Evolutionary conservation across 768 basidiomycete genomes (phyloP).

Genomic region (Tulasnella sp.): DNA sequence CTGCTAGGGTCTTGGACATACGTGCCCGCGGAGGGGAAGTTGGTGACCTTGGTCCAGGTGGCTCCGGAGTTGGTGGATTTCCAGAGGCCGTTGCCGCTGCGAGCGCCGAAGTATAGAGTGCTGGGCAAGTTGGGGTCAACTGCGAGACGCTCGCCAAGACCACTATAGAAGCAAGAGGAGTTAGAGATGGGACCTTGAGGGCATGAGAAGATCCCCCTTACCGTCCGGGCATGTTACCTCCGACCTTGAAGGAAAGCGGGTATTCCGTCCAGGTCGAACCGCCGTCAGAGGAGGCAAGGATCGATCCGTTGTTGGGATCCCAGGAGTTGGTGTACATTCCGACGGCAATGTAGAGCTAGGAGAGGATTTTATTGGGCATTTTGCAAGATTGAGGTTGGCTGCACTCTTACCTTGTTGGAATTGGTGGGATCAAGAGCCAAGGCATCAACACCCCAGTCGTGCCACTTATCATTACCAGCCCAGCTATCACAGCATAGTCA

Average conservation of each 20-base stretch:
- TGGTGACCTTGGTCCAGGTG: constrained; percentile 47
- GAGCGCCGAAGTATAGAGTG: constrained; percentile 52
- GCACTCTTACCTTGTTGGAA: constrained; percentile 41
- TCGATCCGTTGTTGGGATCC: constrained; percentile 52
- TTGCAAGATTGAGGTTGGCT: constrained; percentile 21
- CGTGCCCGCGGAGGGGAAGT: constrained; percentile 46
- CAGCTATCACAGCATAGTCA: neutral
- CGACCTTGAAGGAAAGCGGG: constrained; percentile 49
- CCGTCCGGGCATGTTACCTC: constrained; percentile 59
- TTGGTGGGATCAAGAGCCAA: constrained; percentile 52
- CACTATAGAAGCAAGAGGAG: neutral
- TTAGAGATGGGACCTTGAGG: constrained; percentile 19
- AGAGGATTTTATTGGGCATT: constrained; percentile 23
- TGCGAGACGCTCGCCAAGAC: constrained; percentile 37
- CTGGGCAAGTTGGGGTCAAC: constrained; percentile 53
- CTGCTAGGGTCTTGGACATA: constrained; percentile 34
- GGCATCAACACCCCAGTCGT: constrained; percentile 48
- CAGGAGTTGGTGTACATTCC: constrained; percentile 32
- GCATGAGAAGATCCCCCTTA: constrained; percentile 18
- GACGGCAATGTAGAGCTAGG: constrained; percentile 29
- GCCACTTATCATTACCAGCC: constrained; percentile 9
- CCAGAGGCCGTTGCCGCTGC: constrained; percentile 54
- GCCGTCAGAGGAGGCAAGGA: constrained; percentile 47
- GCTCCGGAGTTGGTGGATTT: constrained; percentile 49
- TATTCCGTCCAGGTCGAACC: constrained; percentile 44